These are phyloP conservation scores for Omphalotus guepiniiformis DNA, from an alignment of 768 basidiomycete genomes.

Conservation along the genomic window DNA sequence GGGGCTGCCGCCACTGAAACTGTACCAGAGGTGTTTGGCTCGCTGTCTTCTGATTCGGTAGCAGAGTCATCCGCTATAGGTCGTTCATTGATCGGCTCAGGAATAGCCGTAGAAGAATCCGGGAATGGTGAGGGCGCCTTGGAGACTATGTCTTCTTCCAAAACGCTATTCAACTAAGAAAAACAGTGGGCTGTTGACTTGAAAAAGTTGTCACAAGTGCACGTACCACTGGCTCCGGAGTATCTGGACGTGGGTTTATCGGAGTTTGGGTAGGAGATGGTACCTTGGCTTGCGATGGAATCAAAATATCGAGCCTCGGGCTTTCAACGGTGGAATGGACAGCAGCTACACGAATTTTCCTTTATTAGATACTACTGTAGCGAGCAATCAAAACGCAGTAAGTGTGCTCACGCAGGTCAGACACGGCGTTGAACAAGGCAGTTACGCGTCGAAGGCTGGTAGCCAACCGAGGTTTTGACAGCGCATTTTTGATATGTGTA, in stretches of 20 bases:
- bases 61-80: constrained; percentile 35
- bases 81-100: constrained; percentile 8
- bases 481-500: constrained; percentile 67
- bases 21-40: neutral
- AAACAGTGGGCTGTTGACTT: neutral
- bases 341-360: constrained; percentile 37
- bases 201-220: constrained; percentile 8
- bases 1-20: neutral
- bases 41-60: constrained; percentile 34
- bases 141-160: neutral
- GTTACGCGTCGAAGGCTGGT: constrained; percentile 68
- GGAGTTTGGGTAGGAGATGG: constrained; percentile 14
- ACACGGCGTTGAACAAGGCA: constrained; percentile 63
- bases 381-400: constrained; percentile 9
- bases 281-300: constrained; percentile 11
- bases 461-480: constrained; percentile 65
- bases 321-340: constrained; percentile 42
- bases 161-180: neutral
- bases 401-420: constrained; percentile 56
- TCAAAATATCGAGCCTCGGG: constrained; percentile 35
- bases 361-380: constrained; percentile 14
- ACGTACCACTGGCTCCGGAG: constrained; percentile 4
- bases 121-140: neutral
- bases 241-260: constrained; percentile 5
- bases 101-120: constrained; percentile 2